Base-by-base conservation (phyloP, 805 yeast species). In the Diddensiella transvaalensis region DNA sequence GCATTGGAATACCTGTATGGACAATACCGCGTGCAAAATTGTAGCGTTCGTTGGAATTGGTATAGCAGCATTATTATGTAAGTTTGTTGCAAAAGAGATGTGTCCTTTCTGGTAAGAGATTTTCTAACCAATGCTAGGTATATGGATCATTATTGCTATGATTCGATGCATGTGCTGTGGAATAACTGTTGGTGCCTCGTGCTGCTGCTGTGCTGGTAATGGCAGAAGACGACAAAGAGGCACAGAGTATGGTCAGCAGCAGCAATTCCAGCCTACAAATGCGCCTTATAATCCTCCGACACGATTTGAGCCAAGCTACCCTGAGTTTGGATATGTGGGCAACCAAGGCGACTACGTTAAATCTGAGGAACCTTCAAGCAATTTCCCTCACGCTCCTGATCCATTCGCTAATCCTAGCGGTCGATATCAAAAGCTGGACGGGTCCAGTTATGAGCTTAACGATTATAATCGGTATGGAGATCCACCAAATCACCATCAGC, bases 1-100 rank as follows among this genome's bases (percentile, higher is more conserved):
- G 59, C 55, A 63, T 46, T 86, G 95, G 93, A 79, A 82, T 60
- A 77, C 86, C 2, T 87, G 95, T 66, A 85, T 85, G 91, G 83
- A 75, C 60, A 83, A 85, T 64, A 80, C 68, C 40, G 72, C 81
- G 41, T 87, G 95, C 66, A 87, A 86, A 60, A 78, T 85, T 49
- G 77, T 83, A 18, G 90, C 86, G 3, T 85, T 86, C 39, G 86
- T 85, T 11, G 83, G 85, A 2, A 82, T 85, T 2, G 78, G 71
- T 0, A 59, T 87, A 10, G 91, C 82, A 0, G 71, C 62, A 0
- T 55, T 86, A 2, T 50, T 84, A 0, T 40, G 56, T 46, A 50
- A 22, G 57, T 50, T 13, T 11, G 6, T 10, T 35, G 15, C 15
- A n/a, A 8, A 35, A 6, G 6, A 35, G 18, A 8, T 6, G 15